Percentiles rank a stretch among this genome's conserved stretches.
Conservation (phyloP, 306 rosid genomes). For the Senna siamea region DNA sequence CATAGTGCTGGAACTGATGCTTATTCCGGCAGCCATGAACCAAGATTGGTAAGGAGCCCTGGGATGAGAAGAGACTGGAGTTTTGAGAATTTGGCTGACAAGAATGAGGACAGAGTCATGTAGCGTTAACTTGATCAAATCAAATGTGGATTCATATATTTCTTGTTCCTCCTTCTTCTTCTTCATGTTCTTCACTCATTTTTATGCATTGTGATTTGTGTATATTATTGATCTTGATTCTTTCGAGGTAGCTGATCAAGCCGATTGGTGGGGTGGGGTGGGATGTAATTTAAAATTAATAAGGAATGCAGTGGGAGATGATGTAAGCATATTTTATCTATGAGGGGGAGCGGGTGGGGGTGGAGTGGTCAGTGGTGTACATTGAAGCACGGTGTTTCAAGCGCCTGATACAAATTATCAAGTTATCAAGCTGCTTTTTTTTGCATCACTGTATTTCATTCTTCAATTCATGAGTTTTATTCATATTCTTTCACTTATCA, state of each 20-base stretch:
- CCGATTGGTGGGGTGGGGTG: neutral
- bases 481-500: neutral
- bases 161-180: neutral
- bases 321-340: neutral
- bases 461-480: slow-evolving; percentile 10
- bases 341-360: slow-evolving; percentile 1
- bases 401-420: neutral
- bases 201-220: neutral
- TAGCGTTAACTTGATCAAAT: slow-evolving; percentile 27
- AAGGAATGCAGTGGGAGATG: slow-evolving; percentile 6
- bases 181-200: neutral
- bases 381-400: slow-evolving; percentile 36
- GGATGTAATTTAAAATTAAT: neutral
- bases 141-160: neutral
- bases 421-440: slow-evolving; percentile 17
- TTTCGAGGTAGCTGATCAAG: neutral
- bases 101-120: slow-evolving; percentile 35
- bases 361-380: neutral
- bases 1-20: slow-evolving; percentile 36
- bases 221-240: slow-evolving; percentile 1
- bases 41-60: slow-evolving; percentile 64
- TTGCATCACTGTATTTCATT: slow-evolving; percentile 30
- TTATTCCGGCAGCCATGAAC: slow-evolving; percentile 41
- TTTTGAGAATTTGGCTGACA: slow-evolving; percentile 60
- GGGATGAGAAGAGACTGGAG: slow-evolving; percentile 99